Percentiles rank a stretch among this genome's conserved stretches.
phyloP scores from a whole-genome alignment of 106 monocot genomes.

The Xerophyta viscosa region DNA sequence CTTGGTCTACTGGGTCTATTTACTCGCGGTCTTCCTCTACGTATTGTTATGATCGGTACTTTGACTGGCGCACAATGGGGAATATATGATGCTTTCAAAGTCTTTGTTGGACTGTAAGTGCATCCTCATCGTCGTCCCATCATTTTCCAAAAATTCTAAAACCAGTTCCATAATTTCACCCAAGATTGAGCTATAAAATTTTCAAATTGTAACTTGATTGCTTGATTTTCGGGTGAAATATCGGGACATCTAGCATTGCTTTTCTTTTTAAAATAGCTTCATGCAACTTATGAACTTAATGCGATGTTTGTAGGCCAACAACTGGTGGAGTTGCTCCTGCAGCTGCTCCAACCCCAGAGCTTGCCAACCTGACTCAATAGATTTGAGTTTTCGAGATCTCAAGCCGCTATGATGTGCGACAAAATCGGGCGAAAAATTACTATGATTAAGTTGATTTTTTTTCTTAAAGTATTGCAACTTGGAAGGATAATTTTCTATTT shows the following conservation, averaged over 20 bases:
- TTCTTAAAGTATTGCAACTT: too few species aligned
- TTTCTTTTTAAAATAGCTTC: background rate
- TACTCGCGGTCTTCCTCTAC: slow-evolving; percentile 17
- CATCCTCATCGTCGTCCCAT: background rate
- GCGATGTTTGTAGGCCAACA: slow-evolving; percentile 4
- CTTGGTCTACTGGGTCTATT: slow-evolving; percentile 16
- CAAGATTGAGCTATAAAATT: too few species aligned
- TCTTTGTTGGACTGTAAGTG: slow-evolving; percentile 19
- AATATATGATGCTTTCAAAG: slow-evolving; percentile 19
- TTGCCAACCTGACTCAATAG: slow-evolving; percentile 3
- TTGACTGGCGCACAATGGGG: slow-evolving; percentile 17
- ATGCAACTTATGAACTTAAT: background rate
- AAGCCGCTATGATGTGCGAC: too few species aligned
- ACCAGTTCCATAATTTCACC: too few species aligned
- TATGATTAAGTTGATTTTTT: too few species aligned
- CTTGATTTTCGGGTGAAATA: too few species aligned
- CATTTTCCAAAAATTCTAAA: too few species aligned
- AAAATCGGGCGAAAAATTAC: too few species aligned
- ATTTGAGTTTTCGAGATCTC: background rate
- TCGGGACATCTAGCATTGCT: too few species aligned
- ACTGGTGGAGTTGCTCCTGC: slow-evolving; percentile 16
- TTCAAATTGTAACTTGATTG: too few species aligned
- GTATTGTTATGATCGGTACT: slow-evolving; percentile 20
- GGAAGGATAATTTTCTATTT: too few species aligned
- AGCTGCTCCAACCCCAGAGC: background rate